Percentiles rank a stretch among this genome's conserved stretches.
These are phyloP conservation scores for Phytopythium sindhum DNA, from an alignment of 352 stramenopile genomes.

Conservation along the genomic window DNA sequence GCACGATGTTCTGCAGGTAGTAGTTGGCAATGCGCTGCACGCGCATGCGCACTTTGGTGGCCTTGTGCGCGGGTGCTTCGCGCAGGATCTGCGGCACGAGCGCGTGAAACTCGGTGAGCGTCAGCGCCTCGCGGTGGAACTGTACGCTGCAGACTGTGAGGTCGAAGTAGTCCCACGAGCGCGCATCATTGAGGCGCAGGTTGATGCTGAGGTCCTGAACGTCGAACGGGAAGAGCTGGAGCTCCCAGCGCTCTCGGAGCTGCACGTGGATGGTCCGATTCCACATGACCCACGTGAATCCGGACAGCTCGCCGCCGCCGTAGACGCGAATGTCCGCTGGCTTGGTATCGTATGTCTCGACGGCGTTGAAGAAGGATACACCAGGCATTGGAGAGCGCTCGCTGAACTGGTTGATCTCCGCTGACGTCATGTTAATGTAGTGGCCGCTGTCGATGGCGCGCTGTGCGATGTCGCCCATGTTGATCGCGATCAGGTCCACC, in stretches of 20 bases:
- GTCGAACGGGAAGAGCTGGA: constrained; percentile 22
- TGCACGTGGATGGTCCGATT: constrained; percentile 12
- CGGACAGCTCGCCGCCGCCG: constrained; percentile 5
- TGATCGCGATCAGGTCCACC: constrained; percentile 14
- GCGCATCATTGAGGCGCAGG: constrained; percentile 11
- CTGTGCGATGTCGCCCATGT: constrained; percentile 7
- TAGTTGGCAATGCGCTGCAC: constrained; percentile 24
- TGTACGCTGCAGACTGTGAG: constrained; percentile 14
- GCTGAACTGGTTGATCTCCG: constrained; percentile 15
- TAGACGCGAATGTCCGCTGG: constrained; percentile 14
- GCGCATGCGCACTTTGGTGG: constrained; percentile 14
- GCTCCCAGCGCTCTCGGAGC: constrained; percentile 16
- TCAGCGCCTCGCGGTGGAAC: constrained; percentile 14
- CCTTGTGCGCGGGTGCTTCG: constrained; percentile 9
- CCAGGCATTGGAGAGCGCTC: constrained; percentile 12
- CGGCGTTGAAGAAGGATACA: constrained; percentile 14
- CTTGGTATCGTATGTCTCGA: constrained; percentile 16
- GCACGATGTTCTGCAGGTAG: constrained; percentile 25
- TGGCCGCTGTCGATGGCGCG: constrained; percentile 10
- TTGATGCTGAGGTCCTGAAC: constrained; percentile 17
- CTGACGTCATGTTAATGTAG: constrained; percentile 11
- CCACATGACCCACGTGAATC: constrained; percentile 17
- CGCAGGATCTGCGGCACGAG: constrained; percentile 11
- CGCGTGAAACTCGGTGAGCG: constrained; percentile 17
- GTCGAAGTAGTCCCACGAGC: constrained; percentile 16